phyloP scores from a whole-genome alignment of 345 rosid genomes.

The Eucalyptus erythrocorys region DNA sequence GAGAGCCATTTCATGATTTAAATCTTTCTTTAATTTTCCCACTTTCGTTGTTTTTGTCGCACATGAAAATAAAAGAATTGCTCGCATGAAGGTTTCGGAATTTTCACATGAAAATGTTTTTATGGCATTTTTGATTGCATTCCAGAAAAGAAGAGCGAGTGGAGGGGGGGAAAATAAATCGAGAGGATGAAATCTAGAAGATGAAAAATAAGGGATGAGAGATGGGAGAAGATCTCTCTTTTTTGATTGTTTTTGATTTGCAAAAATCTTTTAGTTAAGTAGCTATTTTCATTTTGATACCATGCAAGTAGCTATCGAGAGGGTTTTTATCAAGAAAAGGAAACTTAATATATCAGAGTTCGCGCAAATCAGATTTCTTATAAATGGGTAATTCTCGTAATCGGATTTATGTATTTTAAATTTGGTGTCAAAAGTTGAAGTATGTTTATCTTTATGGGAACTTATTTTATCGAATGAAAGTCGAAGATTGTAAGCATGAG shows the following conservation, averaged over 20 bases:
- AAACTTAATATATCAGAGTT: background rate
- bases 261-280: background rate
- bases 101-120: background rate
- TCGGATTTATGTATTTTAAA: background rate
- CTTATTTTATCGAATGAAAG: background rate
- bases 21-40: background rate
- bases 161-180: background rate
- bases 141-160: background rate
- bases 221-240: background rate
- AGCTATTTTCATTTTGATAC: background rate
- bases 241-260: background rate
- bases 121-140: background rate
- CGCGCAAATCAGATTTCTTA: background rate
- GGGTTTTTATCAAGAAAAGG: background rate
- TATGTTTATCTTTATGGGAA: background rate
- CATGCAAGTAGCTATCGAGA: background rate
- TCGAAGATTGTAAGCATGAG: background rate
- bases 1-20: background rate
- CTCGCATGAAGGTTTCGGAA: background rate
- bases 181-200: background rate
- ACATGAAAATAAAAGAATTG: background rate
- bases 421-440: background rate
- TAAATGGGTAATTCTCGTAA: background rate
- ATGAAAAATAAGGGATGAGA: background rate
- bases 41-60: background rate